Evolutionary conservation across 2,329 filamentous ascomycete genomes (phyloP), one percentile per base, ranked within the genome.

Genomic region (Anthostomella pinea): DNA sequence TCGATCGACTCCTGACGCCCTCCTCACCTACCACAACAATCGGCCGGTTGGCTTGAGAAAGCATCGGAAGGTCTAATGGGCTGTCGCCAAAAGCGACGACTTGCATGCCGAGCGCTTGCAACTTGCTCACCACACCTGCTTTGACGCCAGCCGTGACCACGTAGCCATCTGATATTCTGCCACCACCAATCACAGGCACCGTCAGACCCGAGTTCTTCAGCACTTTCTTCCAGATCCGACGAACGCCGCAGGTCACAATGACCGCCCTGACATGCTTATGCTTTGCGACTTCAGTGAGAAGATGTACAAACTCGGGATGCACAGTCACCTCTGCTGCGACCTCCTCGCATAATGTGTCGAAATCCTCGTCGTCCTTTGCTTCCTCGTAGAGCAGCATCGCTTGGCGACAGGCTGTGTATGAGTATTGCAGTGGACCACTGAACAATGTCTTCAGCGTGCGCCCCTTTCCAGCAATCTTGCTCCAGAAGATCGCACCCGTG

Each of bases 31-130:
- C 73, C 0, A 83, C 67, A 4, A 84, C 64, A 23, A 80, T 52
- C 0, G 77, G 72, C 38, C 70, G 40, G 45, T 82, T 57, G 0
- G 79, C 79, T 21, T 58, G 46, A 3, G 43, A 45, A 9, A 83
- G 45, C 79, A 84, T 84, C 0, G 60, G 55, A 13, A 83, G 24
- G 45, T 83, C 80, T 6, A 81, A 41, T 0, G 65, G 64, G 45
- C 78, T 77, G 46, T 82, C 77, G n/a, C 79, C 78, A 46, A 83
- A 77, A 0, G 75, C 79, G 53, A 63, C 70, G 13, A 81, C 70
- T 24, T 66, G 54, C 18, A 66, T 28, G 0, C 57, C 3, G 0
- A 13, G 13, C 0, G 60, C 17, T 34, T 56, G 59, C 14, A 81
- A 51, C 3, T 51, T 59, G 2, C 33, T 33, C 1, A 79, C 72